phyloP scores from a whole-genome alignment of 2,329 filamentous ascomycete species.

The Cytospora schulzeri region DNA sequence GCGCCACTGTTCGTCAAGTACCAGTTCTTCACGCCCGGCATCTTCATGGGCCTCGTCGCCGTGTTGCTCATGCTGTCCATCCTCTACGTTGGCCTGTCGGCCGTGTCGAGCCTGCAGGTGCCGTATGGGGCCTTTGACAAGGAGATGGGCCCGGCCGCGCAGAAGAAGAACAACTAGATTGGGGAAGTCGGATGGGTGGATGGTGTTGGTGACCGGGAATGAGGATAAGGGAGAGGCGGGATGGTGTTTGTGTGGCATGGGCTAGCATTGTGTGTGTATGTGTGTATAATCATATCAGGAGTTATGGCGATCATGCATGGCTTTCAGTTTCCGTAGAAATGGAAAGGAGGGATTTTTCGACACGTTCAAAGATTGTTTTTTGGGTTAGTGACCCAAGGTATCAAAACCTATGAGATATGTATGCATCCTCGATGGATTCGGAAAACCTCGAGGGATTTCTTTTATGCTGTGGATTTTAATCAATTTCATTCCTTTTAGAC shows the following conservation, averaged over 20 bases:
- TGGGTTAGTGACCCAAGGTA: background rate
- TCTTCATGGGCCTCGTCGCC: slow-evolving; percentile 84
- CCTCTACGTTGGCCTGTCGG: slow-evolving; percentile 75
- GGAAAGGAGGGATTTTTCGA: slow-evolving; percentile 13
- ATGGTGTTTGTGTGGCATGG: slow-evolving; percentile 9
- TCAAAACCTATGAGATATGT: background rate
- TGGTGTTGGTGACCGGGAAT: slow-evolving; percentile 3
- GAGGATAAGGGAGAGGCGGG: background rate
- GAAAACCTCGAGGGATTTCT: background rate
- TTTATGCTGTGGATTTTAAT: background rate
- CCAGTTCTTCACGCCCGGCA: slow-evolving; percentile 89
- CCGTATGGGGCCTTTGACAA: slow-evolving; percentile 96
- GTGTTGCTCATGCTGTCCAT: slow-evolving; percentile 74
- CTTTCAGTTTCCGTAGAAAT: slow-evolving; percentile 15
- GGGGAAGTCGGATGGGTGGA: slow-evolving; percentile 26
- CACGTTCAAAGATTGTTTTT: background rate
- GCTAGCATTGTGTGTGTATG: slow-evolving; percentile 18
- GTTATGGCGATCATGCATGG: slow-evolving; percentile 15
- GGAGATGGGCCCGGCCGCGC: slow-evolving; percentile 85
- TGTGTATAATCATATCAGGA: slow-evolving; percentile 27
- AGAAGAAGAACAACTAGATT: slow-evolving; percentile 68
- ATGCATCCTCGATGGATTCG: background rate
- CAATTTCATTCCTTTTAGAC: background rate
- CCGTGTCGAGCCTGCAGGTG: slow-evolving; percentile 79
- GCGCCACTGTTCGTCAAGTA: slow-evolving; percentile 82